A percentile compares a stretch with the other conserved stretches of the same genome.
Evolutionary conservation across 495 filamentous ascomycete species (phyloP).

Genomic region (Elasticomyces elasticus): DNA sequence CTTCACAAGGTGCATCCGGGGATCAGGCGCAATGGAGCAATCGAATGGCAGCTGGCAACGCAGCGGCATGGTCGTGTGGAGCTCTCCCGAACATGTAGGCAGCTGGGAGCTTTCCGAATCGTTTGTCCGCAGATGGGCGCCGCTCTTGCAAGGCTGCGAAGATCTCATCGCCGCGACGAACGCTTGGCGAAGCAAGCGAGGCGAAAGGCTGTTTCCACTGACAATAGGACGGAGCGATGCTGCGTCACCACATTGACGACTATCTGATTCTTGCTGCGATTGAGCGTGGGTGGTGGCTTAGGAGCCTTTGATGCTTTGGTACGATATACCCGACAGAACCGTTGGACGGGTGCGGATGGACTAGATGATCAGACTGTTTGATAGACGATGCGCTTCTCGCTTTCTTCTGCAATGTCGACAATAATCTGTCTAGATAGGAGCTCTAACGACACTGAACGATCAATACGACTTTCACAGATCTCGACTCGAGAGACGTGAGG

Average conservation of each 20-base stretch:
- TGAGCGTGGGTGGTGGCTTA: not conserved
- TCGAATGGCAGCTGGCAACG: slow-evolving; percentile 10
- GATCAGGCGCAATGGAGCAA: slow-evolving; percentile 9
- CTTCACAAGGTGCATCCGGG: slow-evolving; percentile 1
- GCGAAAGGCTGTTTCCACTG: slow-evolving; percentile 7
- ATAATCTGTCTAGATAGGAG: not conserved
- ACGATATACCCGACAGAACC: not conserved
- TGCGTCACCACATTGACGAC: not conserved
- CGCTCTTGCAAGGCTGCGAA: slow-evolving; percentile 12
- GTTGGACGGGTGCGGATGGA: not conserved
- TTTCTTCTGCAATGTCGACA: not conserved
- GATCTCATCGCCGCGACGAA: slow-evolving; percentile 15
- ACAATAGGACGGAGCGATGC: not conserved
- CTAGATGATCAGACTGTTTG: not conserved
- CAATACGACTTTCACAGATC: too few relatives aligned
- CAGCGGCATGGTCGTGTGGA: slow-evolving; percentile 17
- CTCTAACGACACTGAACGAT: not conserved
- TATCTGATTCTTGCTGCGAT: not conserved
- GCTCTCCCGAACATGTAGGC: not conserved
- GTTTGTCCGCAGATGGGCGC: slow-evolving; percentile 9
- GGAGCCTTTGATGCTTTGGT: not conserved
- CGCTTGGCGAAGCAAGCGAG: slow-evolving; percentile 13
- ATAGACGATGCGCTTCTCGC: not conserved
- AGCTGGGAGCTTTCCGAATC: slow-evolving; percentile 18
- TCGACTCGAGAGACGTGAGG: too few relatives aligned